Evolutionary conservation across 108 stramenopile genomes (phyloP).

Genomic region (Fistulifera pelliculosa): DNA sequence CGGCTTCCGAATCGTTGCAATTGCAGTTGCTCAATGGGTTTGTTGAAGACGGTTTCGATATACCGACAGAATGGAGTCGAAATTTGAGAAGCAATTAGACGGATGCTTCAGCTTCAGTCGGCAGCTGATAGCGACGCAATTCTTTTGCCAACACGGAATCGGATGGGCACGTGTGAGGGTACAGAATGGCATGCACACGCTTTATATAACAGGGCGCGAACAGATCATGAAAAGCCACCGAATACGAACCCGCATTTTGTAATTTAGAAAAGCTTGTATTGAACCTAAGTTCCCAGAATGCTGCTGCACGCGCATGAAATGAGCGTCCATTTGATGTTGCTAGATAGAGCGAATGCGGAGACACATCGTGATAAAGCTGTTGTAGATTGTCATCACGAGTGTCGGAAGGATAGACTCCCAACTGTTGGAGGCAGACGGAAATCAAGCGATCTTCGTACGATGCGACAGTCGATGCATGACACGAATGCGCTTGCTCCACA

Average conservation of each 20-base stretch:
- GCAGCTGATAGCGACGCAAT: no score
- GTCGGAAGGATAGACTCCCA: conserved; percentile 19
- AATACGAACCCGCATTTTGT: conserved; percentile 17
- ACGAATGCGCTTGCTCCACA: conserved; percentile 5
- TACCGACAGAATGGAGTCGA: conserved; percentile 31
- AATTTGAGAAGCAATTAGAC: conserved; percentile 3
- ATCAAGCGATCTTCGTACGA: conserved; percentile 27
- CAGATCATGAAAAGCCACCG: conserved; percentile 25
- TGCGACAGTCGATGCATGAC: conserved; percentile 6
- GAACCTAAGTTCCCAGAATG: conserved; percentile 10
- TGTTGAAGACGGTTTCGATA: conserved; percentile 19
- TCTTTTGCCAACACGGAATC: conserved; percentile 6
- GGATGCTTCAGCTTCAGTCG: no score
- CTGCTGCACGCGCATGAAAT: conserved; percentile 11
- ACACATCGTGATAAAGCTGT: conserved; percentile 21
- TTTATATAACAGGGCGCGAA: conserved; percentile 18
- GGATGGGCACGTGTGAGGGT: conserved; percentile 15
- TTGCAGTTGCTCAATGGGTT: conserved; percentile 27
- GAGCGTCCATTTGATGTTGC: conserved; percentile 4
- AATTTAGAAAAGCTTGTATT: conserved; percentile 5
- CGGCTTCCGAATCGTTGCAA: conserved; percentile 23
- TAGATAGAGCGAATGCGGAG: conserved; percentile 20
- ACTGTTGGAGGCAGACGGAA: conserved; percentile 15
- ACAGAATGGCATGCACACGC: conserved; percentile 27
- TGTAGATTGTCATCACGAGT: conserved; percentile 22